Percentiles rank a stretch among this genome's conserved stretches.
Conservation (phyloP, 345 rosid genomes). For the Camelina neglecta region DNA sequence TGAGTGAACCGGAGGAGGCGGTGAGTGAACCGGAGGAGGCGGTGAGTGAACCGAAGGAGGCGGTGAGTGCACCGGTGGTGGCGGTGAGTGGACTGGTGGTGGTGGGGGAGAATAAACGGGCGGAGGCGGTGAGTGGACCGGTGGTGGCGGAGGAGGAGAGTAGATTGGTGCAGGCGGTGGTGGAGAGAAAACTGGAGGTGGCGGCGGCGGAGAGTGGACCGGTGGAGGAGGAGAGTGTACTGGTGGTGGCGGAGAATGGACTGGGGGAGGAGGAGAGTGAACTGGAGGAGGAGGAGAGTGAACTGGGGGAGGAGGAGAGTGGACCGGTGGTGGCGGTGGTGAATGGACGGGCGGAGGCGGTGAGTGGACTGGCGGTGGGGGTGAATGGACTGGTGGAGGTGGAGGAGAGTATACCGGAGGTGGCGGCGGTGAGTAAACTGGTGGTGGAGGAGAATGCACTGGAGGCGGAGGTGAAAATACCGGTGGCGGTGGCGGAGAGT, state of each 20-base stretch:
- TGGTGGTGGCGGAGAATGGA: slow-evolving; percentile 3
- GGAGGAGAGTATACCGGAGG: slow-evolving; percentile 36
- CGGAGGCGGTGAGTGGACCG: slow-evolving; percentile 39
- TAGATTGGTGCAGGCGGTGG: slow-evolving; percentile 35
- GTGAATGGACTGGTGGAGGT: slow-evolving; percentile 31
- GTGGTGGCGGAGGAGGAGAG: slow-evolving; percentile 42
- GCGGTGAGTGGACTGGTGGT: slow-evolving; percentile 33
- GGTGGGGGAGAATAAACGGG: slow-evolving; percentile 38
- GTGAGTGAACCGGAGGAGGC: slow-evolving; percentile 36
- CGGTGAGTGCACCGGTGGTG: slow-evolving; percentile 21
- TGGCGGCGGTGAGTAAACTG: slow-evolving; percentile 27
- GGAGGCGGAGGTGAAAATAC: slow-evolving; percentile 23
- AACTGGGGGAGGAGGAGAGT: slow-evolving; percentile 30
- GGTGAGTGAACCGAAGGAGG: slow-evolving; percentile 38
- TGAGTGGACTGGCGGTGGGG: slow-evolving; percentile 19
- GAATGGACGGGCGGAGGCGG: slow-evolving; percentile 25
- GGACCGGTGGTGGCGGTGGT: slow-evolving; percentile 27
- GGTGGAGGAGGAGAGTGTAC: slow-evolving; percentile 32
- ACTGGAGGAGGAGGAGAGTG: slow-evolving; percentile 20
- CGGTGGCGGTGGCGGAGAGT: slow-evolving; percentile 33
- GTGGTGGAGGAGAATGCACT: slow-evolving; percentile 29
- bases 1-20: slow-evolving; percentile 36
- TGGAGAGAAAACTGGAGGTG: slow-evolving; percentile 31
- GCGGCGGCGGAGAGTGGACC: slow-evolving; percentile 13
- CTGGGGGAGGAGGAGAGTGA: slow-evolving; percentile 18